Evolutionary conservation across 106 monocot genomes (phyloP), one percentile per base, ranked within the genome.

Genomic region (Acanthochlamys bracteata): DNA sequence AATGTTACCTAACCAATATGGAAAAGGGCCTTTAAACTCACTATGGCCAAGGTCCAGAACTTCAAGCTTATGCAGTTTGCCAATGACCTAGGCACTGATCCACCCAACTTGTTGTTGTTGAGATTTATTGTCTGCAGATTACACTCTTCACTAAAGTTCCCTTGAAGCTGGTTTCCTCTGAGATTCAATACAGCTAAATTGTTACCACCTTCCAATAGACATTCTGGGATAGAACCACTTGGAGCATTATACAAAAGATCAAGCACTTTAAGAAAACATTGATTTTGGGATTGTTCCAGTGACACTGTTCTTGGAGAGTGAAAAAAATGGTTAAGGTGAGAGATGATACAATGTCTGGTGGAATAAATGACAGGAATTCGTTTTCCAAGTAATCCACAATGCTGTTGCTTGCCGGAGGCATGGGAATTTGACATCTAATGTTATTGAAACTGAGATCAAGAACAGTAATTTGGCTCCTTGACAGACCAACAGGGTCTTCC

Each of bases 11-110:
- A 84, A 25, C 81, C 84, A 92, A 24, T 57, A 70, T 3, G 92
- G 88, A 46, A 92, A 88, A 11, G 67, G 20, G 27, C 66, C 92
- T n/a, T 16, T n/a, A 4, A 92, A 15, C 11, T 51, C 16, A 59
- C 88, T 92, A 73, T 80, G 84, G 20, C 84, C 93, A 55, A 88
- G 55, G 68, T 93, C 80, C 15, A 93, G 70, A 65, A 88, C 67
- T 53, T 82, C 77, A 33, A 93, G 42, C 11, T 15, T 20, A 27
- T 4, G 53, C 93, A 93, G 42, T 69, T 88, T 10, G 49, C 23
- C 60, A 93, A 57, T 49, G 78, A 75, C 17, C 11, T 26, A 17
- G 93, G 93, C 39, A 93, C 11, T 8, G 11, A 7, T 4, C 84
- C 93, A 24, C 59, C 53, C 54, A 86, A 55, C 53, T 25, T 21